Evolutionary conservation across 1,284 basidiomycete species (phyloP), one percentile per base, ranked within the genome.

Genomic region (Ustilago shanxiensis): DNA sequence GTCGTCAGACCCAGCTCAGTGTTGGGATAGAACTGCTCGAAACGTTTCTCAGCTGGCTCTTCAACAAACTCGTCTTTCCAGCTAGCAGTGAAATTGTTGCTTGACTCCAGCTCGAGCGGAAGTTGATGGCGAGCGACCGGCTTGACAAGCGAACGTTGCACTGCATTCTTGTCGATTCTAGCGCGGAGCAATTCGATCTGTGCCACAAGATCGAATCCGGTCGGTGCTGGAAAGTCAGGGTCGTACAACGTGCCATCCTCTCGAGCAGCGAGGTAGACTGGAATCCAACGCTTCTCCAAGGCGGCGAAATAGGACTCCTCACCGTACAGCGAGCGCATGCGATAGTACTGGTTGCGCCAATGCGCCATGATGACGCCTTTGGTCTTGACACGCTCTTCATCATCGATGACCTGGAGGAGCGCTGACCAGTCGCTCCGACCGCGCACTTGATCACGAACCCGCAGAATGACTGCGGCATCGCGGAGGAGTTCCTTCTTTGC

Each of bases 401-500:
- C 51, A 10, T 68, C 79, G 16, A 75, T 31, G 18, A 95, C 89
- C 85, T 93, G 92, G 80, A 91, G 90, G 65, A 92, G 89, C 22
- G 91, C 91, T 13, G 88, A 88, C 89, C 91, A 92, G 75, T 93
- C 91, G 45, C 92, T 88, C 64, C 91, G 89, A 24, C 88, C 86
- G 31, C 88, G 83, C 62, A 87, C 83, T 56, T 91, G 88, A 83
- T 92, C 93, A 26, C 95, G 91, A 18, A 92, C 92, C 72, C 90
- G 90, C 61, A 97, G 90, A 74, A 98, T 91, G 1, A 90, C 92
- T 49, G 90, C 92, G 1, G 92, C 91, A 83, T 98, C 95, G 59
- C 92, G 90, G 44, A 92, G 90, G 31, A 95, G 89, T 71, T 96
- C 95, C 73, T 96, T 94, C 71, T 91, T 94, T 55, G 95, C 93